Conservation (phyloP, 495 filamentous ascomycete species). For the Trichoderma orchidacearum region DNA sequence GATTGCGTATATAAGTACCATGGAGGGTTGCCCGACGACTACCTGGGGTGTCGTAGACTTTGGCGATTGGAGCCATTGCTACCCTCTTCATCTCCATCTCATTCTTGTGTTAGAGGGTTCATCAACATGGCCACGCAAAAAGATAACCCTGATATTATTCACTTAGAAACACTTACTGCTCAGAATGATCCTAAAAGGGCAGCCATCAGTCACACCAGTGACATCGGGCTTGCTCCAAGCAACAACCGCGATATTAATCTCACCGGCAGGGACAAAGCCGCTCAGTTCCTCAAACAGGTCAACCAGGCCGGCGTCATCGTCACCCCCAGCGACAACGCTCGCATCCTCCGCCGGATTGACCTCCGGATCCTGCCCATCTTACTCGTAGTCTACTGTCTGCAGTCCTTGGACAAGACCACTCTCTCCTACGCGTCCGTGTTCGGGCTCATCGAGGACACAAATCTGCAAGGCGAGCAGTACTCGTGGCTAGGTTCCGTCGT, state of each 20-base stretch:
- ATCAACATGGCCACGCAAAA: slow-evolving; percentile 1
- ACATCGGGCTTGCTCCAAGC: neutral
- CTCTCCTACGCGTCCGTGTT: slow-evolving; percentile 20
- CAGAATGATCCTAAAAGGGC: neutral
- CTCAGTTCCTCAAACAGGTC: slow-evolving; percentile 24
- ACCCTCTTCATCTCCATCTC: neutral
- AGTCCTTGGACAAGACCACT: slow-evolving; percentile 26
- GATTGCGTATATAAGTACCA: neutral
- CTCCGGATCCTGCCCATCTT: slow-evolving; percentile 23
- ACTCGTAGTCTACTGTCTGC: slow-evolving; percentile 25
- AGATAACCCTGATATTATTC: slow-evolving; percentile 16
- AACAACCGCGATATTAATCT: slow-evolving; percentile 2
- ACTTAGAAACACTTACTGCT: slow-evolving; percentile 3
- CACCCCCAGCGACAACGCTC: slow-evolving; percentile 21
- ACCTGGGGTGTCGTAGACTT: neutral
- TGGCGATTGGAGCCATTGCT: neutral
- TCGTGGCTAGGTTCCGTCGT: slow-evolving; percentile 16
- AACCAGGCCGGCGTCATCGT: slow-evolving; percentile 25
- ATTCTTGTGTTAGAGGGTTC: neutral
- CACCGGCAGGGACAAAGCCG: slow-evolving; percentile 21
- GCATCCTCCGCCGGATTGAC: slow-evolving; percentile 15
- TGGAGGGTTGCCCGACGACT: neutral
- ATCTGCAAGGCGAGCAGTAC: slow-evolving; percentile 11
- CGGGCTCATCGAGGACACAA: slow-evolving; percentile 12
- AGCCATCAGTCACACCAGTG: neutral